Base-by-base conservation (phyloP, 176 grass and related monocot genomes). In the Zizania latifolia region DNA sequence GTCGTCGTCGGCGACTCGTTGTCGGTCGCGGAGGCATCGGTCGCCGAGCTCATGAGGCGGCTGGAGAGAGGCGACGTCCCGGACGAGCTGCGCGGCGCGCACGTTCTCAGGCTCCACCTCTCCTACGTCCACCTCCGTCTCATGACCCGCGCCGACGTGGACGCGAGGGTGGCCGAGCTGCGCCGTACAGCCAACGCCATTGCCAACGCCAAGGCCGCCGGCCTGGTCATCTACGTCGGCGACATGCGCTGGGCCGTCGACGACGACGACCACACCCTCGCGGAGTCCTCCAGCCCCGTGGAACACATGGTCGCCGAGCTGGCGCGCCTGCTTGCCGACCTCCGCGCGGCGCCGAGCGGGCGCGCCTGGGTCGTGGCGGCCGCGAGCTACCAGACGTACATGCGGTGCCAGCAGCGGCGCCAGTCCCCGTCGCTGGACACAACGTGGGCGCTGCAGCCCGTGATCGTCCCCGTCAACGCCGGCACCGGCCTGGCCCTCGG, bases 181-280 rank as follows among this genome's bases (percentile, higher is more conserved):
- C 88, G 82, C 60, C 90, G 86, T 23, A 82, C 70, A 74, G 68
- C 79, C 14, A 5, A 22, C 51, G 81, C 79, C 59, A 70, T 23
- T 45, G 39, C 46, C 22, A 58, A 2, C 10, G 6, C 29, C 30
- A 21, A 15, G 0, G 5, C 17, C 13, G 57, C 61, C 4, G 83
- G 78, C 27, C 68, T 92, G 58, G 53, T 96, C 76, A 64, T 96
- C 51, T 80, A 89, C 77, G 74, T 91, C 32, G 89, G 93, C 55
- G 86, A 96, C 69, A 46, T 92, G 67, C 78, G 82, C 76, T 96
- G 93, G 89, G 84, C 86, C 54, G 34, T 87, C 48, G 84, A 79
- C 39, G 78, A 84, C 29, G 33, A 29, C 44, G 65, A 13, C 13
- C 23, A 8, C 34, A 14, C 10, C n/a, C 6, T 46, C 43, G 54